Conservation (phyloP, 441 rosid species). For the Pelargonium citronellum region DNA sequence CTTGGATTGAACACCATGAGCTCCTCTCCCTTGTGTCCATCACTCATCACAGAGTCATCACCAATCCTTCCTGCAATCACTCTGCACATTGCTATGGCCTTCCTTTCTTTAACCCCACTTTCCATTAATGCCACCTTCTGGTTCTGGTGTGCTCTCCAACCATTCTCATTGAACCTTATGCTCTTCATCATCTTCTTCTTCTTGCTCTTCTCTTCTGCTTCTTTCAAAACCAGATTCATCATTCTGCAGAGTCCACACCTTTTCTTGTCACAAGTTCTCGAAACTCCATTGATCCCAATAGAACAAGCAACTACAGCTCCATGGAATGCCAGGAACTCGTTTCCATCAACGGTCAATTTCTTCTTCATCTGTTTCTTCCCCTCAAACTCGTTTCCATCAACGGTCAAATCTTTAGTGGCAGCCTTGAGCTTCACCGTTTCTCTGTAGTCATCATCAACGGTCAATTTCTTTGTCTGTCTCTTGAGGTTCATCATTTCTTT, state of each 20-base stretch:
- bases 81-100: background rate
- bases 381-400: no score
- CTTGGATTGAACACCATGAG: background rate
- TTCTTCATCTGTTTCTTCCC: no score
- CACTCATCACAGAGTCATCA: background rate
- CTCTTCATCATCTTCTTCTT: background rate
- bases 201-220: background rate
- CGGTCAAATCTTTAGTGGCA: no score
- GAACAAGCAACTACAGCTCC: slow-evolving; percentile 3
- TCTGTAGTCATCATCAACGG: background rate
- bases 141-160: background rate
- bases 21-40: background rate
- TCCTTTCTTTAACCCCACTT: background rate
- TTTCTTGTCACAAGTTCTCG: background rate
- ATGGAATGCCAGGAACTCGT: slow-evolving; percentile 4
- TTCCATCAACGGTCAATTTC: background rate
- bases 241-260: slow-evolving; percentile 4
- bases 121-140: background rate
- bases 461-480: no score
- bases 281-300: background rate
- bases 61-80: slow-evolving; percentile 7
- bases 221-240: background rate
- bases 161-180: background rate
- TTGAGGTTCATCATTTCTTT: no score
- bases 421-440: background rate